Conservation (phyloP, 176 grass and related monocot species). For the Hyparrhenia diplandra region DNA sequence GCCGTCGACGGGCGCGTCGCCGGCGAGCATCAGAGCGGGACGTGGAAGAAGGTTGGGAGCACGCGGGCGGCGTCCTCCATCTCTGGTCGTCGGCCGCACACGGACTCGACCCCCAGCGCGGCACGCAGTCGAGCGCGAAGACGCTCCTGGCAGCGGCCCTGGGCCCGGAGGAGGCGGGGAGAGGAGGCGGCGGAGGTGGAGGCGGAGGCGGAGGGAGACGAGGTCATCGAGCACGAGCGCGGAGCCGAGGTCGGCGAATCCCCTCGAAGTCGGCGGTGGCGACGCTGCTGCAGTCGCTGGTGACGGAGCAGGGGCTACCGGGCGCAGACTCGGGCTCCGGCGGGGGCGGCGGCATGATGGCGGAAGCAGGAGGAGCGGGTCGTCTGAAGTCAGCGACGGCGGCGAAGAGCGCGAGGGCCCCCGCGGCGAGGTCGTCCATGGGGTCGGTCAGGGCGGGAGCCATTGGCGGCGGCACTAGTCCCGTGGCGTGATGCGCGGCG, state of each 20-base stretch:
- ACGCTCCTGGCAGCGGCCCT: slow-evolving; percentile 33
- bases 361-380: too few species aligned
- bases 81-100: slow-evolving; percentile 67
- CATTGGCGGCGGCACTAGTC: neutral
- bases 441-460: neutral
- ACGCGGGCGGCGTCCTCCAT: slow-evolving; percentile 75
- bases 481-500: neutral
- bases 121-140: slow-evolving; percentile 55
- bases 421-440: slow-evolving; percentile 3
- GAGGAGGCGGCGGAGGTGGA: neutral
- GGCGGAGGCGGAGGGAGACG: neutral
- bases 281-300: slow-evolving; percentile 82
- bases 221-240: slow-evolving; percentile 32
- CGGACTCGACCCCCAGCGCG: slow-evolving; percentile 72
- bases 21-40: slow-evolving; percentile 67
- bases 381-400: neutral
- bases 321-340: neutral
- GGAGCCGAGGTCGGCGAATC: slow-evolving; percentile 24
- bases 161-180: neutral
- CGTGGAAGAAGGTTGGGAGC: slow-evolving; percentile 40
- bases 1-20: slow-evolving; percentile 44
- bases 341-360: too few species aligned
- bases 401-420: slow-evolving; percentile 12
- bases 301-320: slow-evolving; percentile 67
- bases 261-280: slow-evolving; percentile 62